These are phyloP conservation scores for Fusarium chaquense DNA, from an alignment of 2,329 filamentous ascomycete species.

Conservation along the genomic window DNA sequence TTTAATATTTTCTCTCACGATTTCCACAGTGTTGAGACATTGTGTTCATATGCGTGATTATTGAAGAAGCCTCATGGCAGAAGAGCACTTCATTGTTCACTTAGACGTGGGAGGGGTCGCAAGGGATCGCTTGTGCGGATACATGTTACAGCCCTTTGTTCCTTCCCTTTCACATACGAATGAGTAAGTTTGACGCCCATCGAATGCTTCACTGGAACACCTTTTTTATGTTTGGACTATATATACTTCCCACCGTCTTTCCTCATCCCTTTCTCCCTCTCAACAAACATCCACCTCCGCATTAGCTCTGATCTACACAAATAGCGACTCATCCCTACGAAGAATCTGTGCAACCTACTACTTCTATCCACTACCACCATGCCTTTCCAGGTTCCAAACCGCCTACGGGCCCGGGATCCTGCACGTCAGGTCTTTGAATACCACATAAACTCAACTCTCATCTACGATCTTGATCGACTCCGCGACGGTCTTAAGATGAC, in stretches of 20 bases:
- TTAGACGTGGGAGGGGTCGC: background rate
- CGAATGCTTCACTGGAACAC: background rate
- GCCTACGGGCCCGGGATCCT: too few species aligned
- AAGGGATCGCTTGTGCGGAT: background rate
- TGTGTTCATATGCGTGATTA: too few species aligned
- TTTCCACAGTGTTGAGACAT: too few species aligned
- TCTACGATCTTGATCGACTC: background rate
- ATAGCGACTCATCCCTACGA: background rate
- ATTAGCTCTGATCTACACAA: background rate
- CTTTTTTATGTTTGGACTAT: background rate
- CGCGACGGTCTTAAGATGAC: background rate
- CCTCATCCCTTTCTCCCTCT: background rate
- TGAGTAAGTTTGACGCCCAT: background rate
- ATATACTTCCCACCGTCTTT: background rate
- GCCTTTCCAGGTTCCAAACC: background rate
- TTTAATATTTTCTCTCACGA: background rate
- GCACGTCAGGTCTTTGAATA: background rate
- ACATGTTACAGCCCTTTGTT: background rate
- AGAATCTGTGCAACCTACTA: background rate
- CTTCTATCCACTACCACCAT: background rate
- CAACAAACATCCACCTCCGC: background rate
- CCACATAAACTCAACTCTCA: background rate
- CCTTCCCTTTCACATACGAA: background rate
- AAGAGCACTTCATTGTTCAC: too few species aligned
- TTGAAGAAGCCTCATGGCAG: too few species aligned